A percentile compares a stretch with the other conserved stretches of the same genome.
phyloP scores from a whole-genome alignment of 441 rosid genomes.

The Populus hybrid region DNA sequence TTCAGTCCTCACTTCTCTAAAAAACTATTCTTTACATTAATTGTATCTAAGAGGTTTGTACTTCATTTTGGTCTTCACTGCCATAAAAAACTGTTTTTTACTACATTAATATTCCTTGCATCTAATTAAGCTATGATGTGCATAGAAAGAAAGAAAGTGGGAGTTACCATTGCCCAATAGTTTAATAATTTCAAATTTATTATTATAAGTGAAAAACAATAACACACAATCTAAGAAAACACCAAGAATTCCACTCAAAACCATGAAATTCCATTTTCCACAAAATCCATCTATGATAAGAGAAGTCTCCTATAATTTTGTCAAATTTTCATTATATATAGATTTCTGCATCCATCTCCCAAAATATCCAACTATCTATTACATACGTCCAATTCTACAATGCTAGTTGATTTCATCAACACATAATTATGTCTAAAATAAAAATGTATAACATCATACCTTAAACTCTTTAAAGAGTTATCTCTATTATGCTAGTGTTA shows the following conservation, averaged over 20 bases:
- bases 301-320: no score
- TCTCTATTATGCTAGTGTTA: no score
- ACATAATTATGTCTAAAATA: no score
- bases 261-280: constrained; percentile 35
- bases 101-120: not conserved
- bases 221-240: constrained; percentile 24
- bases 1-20: constrained; percentile 7
- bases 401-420: no score
- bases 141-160: not conserved
- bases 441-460: no score
- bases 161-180: no score
- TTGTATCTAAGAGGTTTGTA: not conserved
- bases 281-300: constrained; percentile 10
- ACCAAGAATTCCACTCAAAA: constrained; percentile 41
- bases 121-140: not conserved
- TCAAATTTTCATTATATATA: no score
- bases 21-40: not conserved
- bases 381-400: no score
- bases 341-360: no score
- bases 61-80: not conserved
- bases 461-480: no score
- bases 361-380: no score
- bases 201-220: constrained; percentile 24
- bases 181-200: constrained; percentile 22
- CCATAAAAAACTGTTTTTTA: not conserved